Evolutionary conservation across 257 asterid species (phyloP), one percentile per base, ranked within the genome.

Genomic region (Solanum arcanum): DNA sequence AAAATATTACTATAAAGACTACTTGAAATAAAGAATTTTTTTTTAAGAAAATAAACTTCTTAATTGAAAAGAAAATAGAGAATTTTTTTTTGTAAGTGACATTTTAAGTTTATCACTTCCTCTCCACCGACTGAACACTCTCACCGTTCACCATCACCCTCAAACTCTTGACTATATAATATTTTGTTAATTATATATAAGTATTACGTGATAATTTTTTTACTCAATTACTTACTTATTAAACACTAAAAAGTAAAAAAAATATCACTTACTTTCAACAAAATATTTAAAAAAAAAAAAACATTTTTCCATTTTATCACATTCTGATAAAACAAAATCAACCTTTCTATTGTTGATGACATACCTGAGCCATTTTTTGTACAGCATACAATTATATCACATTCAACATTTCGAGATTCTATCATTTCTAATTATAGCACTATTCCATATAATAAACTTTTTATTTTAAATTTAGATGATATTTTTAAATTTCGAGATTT

Each of bases 371-470:
- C n/a, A 27, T 49, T 62, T 59, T 87, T 66, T 41, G 46, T 78
- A 82, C 83, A 1, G n/a, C 29, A 33, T 87, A 47, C 47, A 31
- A 21, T 87, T 62, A 7, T 56, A 20, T 56, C 33, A 16, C 15
- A 20, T 80, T 80, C 44, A 69, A 87, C 3, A 52, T 21, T 39
- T 68, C 31, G 83, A 86, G 27, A 89, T 88, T 72, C 87, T 16
- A 86, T 64, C 39, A 88, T 86, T 25, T 85, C 88, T 86, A 88
- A 74, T 83, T 46, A 82, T 89, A 87, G 87, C 42, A 90, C 68
- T 13, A 14, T 13, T 56, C 0, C 64, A 56, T 60, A 23, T 60
- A 60, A 8, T 60, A 60, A 21, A 60, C 2, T 23, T 3, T 10
- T 52, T 18, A 2, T 5, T 52, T 1, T 52, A 4, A 16, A 52